Evolutionary conservation across 192 early-diverging fungal species (phyloP).

Genomic region (Umbelopsis sp.): DNA sequence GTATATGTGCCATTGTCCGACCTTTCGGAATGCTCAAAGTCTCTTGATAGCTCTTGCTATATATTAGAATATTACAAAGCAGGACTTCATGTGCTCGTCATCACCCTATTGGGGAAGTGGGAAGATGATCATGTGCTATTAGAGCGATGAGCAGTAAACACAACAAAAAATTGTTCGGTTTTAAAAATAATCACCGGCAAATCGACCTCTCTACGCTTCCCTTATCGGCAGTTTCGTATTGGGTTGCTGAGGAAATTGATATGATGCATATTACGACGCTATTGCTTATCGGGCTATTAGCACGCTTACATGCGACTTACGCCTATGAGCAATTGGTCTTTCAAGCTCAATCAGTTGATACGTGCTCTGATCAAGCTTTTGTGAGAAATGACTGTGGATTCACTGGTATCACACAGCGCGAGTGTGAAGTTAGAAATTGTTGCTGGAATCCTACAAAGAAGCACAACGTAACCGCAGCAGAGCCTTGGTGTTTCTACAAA

Average conservation of each 20-base stretch:
- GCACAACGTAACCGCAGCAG: neutral
- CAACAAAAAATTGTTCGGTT: too few species aligned
- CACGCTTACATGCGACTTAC: neutral
- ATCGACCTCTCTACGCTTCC: too few species aligned
- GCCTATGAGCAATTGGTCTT: conserved; percentile 1
- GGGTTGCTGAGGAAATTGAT: neutral
- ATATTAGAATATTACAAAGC: too few species aligned
- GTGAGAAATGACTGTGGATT: conserved; percentile 1
- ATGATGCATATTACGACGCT: neutral
- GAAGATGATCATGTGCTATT: too few species aligned
- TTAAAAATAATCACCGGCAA: too few species aligned
- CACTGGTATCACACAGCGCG: neutral
- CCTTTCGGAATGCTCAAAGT: too few species aligned
- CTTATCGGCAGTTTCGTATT: too few species aligned
- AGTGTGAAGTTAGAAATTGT: conserved; percentile 7
- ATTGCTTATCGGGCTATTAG: neutral
- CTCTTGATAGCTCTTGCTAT: too few species aligned
- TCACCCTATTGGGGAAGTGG: too few species aligned
- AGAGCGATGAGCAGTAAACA: too few species aligned
- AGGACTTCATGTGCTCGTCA: too few species aligned
- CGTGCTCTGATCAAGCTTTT: neutral
- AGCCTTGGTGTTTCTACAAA: conserved; percentile 16
- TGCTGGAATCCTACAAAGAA: conserved; percentile 12
- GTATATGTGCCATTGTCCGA: too few species aligned
- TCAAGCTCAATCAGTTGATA: neutral